Evolutionary conservation across 495 filamentous ascomycete species (phyloP).

Genomic region (Lophiotrema nucula): DNA sequence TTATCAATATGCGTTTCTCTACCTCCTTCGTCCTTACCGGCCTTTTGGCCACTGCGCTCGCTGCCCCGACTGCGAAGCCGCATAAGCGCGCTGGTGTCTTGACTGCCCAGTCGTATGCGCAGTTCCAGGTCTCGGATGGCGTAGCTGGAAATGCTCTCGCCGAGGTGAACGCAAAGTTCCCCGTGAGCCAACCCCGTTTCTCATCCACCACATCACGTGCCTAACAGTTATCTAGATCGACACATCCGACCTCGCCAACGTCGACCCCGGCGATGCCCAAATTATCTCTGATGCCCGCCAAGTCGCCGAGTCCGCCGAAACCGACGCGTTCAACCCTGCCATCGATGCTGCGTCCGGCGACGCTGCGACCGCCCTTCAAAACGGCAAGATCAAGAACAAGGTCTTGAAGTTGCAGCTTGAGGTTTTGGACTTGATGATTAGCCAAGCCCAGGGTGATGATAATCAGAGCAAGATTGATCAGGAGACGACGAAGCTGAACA

Average conservation of each 20-base stretch:
- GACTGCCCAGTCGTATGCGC: conserved; percentile 12
- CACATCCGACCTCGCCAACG: conserved; percentile 39
- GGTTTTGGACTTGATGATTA: conserved; percentile 39
- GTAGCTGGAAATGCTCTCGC: conserved; percentile 46
- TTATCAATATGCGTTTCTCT: conserved; percentile 24
- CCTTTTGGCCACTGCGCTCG: background rate
- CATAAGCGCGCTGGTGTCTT: conserved; percentile 9
- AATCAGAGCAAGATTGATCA: conserved; percentile 38
- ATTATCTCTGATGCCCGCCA: conserved; percentile 45
- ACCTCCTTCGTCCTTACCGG: conserved; percentile 9
- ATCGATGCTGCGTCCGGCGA: conserved; percentile 41
- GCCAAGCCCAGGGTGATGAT: conserved; percentile 43
- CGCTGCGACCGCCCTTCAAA: conserved; percentile 42
- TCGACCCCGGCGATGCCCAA: conserved; percentile 41
- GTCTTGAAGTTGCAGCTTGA: conserved; percentile 51
- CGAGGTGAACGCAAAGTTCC: conserved; percentile 48
- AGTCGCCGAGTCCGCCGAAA: conserved; percentile 46
- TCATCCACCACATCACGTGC: background rate
- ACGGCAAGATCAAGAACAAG: conserved; percentile 58
- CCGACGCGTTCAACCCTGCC: conserved; percentile 45
- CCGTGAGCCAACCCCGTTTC: conserved; percentile 37
- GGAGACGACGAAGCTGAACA: conserved; percentile 48
- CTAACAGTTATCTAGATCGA: conserved; percentile 39
- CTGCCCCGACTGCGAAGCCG: background rate
- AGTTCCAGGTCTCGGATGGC: conserved; percentile 46